Evolutionary conservation across 345 rosid genomes (phyloP).

Genomic region (Kandelia obovata): DNA sequence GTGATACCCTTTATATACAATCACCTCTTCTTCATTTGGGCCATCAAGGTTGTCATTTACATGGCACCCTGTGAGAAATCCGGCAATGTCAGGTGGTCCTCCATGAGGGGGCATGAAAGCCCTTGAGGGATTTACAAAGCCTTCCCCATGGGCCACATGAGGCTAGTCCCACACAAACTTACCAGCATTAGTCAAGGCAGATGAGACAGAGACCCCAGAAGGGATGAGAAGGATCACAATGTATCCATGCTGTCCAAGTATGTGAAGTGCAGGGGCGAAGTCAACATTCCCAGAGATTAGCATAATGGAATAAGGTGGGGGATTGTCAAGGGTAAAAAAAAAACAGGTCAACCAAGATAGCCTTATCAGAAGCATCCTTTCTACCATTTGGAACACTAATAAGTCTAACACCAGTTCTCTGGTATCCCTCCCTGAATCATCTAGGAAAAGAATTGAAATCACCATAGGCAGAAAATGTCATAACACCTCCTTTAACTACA

Average conservation of each 20-base stretch:
- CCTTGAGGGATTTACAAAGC: conserved; percentile 59
- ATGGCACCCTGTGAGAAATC: conserved; percentile 52
- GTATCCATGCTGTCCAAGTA: conserved; percentile 90
- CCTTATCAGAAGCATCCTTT: conserved; percentile 96
- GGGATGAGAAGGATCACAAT: conserved; percentile 84
- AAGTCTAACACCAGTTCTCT: conserved; percentile 91
- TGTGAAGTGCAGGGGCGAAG: conserved; percentile 92
- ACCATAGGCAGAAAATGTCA: conserved; percentile 87
- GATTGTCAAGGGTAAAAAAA: conserved; percentile 84
- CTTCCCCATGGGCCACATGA: conserved; percentile 95
- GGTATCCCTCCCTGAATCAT: conserved; percentile 91
- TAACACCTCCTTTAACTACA: conserved; percentile 65
- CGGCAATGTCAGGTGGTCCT: conserved; percentile 35
- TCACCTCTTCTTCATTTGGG: conserved; percentile 69
- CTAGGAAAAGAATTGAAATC: conserved; percentile 94
- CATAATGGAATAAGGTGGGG: conserved; percentile 78
- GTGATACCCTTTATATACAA: conserved; percentile 54
- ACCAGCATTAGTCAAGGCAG: conserved; percentile 85
- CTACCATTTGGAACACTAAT: conserved; percentile 93
- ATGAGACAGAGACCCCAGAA: conserved; percentile 69
- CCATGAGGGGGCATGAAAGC: conserved; percentile 40
- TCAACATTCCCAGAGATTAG: conserved; percentile 92
- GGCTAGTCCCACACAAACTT: conserved; percentile 98
- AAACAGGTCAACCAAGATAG: conserved; percentile 95
- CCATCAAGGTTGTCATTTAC: conserved; percentile 44